Conservation (phyloP, 176 grass and related monocot species). For the Oryza australiensis region DNA sequence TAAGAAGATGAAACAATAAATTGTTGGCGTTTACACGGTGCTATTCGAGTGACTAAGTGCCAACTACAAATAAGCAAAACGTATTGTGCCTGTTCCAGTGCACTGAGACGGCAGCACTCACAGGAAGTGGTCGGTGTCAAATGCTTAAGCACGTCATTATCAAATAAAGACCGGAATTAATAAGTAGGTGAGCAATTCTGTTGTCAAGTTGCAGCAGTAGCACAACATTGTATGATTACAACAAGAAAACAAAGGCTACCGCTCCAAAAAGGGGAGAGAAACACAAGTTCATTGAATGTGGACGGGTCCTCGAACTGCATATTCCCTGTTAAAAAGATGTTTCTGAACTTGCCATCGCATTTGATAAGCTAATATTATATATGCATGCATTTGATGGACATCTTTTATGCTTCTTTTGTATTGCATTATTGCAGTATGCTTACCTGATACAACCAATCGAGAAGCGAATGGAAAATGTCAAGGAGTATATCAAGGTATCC, state of each 20-base stretch:
- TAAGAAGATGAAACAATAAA: neutral
- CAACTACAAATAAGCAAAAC: neutral
- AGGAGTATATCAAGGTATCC: conserved; percentile 87
- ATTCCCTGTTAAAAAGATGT: conserved; percentile 8
- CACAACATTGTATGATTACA: neutral
- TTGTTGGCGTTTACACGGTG: neutral
- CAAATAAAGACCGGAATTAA: conserved; percentile 14
- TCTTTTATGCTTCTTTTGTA: conserved; percentile 1
- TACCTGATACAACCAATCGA: conserved; percentile 84
- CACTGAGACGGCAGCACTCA: neutral
- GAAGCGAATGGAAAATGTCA: conserved; percentile 74
- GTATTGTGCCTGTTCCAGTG: neutral
- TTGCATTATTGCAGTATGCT: conserved; percentile 56
- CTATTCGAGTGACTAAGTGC: neutral
- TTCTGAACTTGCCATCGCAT: conserved; percentile 13
- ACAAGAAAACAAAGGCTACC: neutral
- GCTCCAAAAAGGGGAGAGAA: neutral
- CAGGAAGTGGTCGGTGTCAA: conserved; percentile 21
- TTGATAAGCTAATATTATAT: neutral
- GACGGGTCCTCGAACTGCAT: conserved; percentile 20
- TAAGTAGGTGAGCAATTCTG: conserved; percentile 20
- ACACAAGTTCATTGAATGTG: conserved; percentile 50
- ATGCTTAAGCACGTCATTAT: conserved; percentile 30
- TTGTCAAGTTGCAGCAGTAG: neutral
- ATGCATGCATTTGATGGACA: conserved; percentile 2